A percentile compares a stretch with the other conserved stretches of the same genome.
These are phyloP conservation scores for Chaetoceros tenuissimus DNA, from an alignment of 108 stramenopile species.

Conservation along the genomic window DNA sequence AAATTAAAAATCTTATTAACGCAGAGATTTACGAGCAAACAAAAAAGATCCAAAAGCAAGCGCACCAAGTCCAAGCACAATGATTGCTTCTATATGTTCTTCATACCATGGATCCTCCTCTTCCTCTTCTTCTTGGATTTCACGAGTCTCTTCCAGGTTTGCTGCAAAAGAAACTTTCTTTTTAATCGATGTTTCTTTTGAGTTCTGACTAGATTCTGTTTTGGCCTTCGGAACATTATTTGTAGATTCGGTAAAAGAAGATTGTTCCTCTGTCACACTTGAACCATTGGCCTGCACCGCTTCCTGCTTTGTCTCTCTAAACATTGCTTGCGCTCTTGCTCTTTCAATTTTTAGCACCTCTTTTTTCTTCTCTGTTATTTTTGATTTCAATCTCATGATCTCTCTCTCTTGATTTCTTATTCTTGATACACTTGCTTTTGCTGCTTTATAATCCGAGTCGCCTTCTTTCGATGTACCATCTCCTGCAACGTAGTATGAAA, in stretches of 20 bases:
- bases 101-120: constrained; percentile 34
- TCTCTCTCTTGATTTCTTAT: constrained; percentile 52
- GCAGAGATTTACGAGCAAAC: background rate
- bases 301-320: constrained; percentile 12
- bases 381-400: constrained; percentile 29
- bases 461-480: constrained; percentile 1
- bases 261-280: background rate
- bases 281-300: background rate
- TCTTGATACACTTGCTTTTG: constrained; percentile 23
- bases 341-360: constrained; percentile 34
- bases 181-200: constrained; percentile 3
- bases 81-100: constrained; percentile 37
- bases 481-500: constrained; percentile 29
- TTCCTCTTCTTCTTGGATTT: constrained; percentile 10
- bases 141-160: constrained; percentile 2
- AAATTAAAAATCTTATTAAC: no score
- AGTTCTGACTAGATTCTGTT: background rate
- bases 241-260: background rate
- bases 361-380: constrained; percentile 37
- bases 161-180: constrained; percentile 1
- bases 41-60: constrained; percentile 11
- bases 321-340: constrained; percentile 66
- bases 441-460: constrained; percentile 6
- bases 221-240: background rate
- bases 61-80: constrained; percentile 19